phyloP scores from a whole-genome alignment of 1,139 yeast genomes.

The Hyphopichia buzzinii region DNA sequence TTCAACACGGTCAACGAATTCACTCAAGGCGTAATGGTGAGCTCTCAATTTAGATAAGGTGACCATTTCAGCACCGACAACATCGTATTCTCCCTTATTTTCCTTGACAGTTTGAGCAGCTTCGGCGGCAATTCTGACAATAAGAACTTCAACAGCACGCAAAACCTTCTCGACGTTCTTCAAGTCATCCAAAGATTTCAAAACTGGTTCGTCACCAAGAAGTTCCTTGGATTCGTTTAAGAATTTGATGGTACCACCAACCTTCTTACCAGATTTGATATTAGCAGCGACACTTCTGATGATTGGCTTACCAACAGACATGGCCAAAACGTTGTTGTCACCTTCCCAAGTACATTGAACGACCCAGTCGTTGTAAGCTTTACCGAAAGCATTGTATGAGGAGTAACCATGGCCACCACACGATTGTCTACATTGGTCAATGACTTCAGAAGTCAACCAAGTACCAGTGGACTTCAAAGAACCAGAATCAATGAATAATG shows the following conservation, averaged over 20 bases:
- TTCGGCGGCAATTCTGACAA: slow-evolving; percentile 38
- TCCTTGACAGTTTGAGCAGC: slow-evolving; percentile 30
- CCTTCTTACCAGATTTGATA: slow-evolving; percentile 31
- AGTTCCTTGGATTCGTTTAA: slow-evolving; percentile 35
- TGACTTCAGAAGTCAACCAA: slow-evolving; percentile 47
- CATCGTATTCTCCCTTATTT: slow-evolving; percentile 37
- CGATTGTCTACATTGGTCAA: slow-evolving; percentile 49
- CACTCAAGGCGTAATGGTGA: slow-evolving; percentile 35
- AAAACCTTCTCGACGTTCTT: slow-evolving; percentile 31
- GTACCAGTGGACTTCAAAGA: slow-evolving; percentile 48
- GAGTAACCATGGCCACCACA: slow-evolving; percentile 57
- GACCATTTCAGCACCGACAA: slow-evolving; percentile 59
- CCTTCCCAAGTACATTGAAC: slow-evolving; percentile 57
- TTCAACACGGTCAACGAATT: slow-evolving; percentile 27
- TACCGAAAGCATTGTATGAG: slow-evolving; percentile 47
- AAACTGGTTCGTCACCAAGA: slow-evolving; percentile 25
- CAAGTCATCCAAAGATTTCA: slow-evolving; percentile 28
- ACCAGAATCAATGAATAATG: slow-evolving; percentile 47
- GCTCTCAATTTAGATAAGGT: slow-evolving; percentile 55
- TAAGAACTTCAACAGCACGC: slow-evolving; percentile 41
- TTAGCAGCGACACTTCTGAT: slow-evolving; percentile 34
- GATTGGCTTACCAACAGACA: slow-evolving; percentile 47
- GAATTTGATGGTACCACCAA: slow-evolving; percentile 39
- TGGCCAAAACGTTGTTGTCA: slow-evolving; percentile 48
- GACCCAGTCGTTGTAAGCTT: slow-evolving; percentile 48